Evolutionary conservation across 208 protist genomes (phyloP).

Genomic region (Trypanosoma theileri): DNA sequence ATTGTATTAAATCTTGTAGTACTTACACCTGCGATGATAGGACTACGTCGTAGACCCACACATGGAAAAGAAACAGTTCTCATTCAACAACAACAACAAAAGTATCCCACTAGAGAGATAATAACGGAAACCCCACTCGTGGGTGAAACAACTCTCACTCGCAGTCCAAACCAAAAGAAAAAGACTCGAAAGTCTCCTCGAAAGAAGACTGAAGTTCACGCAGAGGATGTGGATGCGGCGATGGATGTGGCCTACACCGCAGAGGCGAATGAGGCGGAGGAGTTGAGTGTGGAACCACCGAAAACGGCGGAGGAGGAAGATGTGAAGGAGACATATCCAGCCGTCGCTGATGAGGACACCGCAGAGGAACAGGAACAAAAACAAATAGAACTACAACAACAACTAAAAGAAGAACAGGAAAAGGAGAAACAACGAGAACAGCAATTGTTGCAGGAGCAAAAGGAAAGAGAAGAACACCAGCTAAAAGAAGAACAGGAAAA

Average conservation of each 20-base stretch:
- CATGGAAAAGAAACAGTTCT: neutral
- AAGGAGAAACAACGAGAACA: neutral
- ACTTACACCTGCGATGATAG: slow-evolving; percentile 25
- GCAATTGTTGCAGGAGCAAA: neutral
- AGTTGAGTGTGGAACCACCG: slow-evolving; percentile 14
- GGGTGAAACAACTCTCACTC: neutral
- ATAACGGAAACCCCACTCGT: slow-evolving; percentile 11
- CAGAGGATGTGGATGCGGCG: slow-evolving; percentile 18
- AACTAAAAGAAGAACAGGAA: neutral
- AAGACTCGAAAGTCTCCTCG: neutral
- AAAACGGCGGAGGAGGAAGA: slow-evolving; percentile 24
- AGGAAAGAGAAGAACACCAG: neutral
- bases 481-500: neutral
- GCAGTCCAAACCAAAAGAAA: neutral
- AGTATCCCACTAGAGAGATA: neutral
- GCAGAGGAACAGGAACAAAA: neutral
- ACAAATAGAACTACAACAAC: neutral
- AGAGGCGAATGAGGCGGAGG: slow-evolving; percentile 26
- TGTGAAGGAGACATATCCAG: slow-evolving; percentile 22
- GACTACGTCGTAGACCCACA: neutral
- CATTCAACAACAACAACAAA: slow-evolving; percentile 5
- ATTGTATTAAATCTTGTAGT: slow-evolving; percentile 66
- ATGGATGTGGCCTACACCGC: slow-evolving; percentile 15
- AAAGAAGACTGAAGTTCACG: slow-evolving; percentile 2
- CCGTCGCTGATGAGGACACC: slow-evolving; percentile 12